phyloP scores from a whole-genome alignment of 371 early-diverging fungal genomes.

The Spiromyces aspiralis region DNA sequence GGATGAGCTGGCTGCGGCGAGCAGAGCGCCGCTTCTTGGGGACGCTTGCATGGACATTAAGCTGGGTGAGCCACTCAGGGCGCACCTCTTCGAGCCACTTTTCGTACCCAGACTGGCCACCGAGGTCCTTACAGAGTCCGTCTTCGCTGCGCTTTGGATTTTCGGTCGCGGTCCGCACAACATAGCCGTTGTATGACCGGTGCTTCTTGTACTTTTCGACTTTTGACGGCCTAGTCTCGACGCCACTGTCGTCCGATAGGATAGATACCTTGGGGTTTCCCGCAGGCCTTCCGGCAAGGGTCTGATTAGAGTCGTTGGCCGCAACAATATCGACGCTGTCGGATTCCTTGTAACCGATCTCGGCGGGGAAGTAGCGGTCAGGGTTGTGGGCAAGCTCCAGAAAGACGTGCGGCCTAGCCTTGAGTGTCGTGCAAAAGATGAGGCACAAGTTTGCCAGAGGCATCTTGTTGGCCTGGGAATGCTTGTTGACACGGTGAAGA shows the following conservation, averaged over 20 bases:
- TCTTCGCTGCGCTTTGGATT: not conserved
- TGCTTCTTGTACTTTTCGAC: not conserved
- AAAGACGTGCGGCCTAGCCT: not conserved
- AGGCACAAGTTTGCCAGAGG: conserved; percentile 68
- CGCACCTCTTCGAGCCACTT: not conserved
- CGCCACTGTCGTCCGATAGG: too few species aligned
- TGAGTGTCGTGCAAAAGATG: conserved; percentile 66
- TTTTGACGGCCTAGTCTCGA: not conserved
- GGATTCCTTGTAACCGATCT: not conserved
- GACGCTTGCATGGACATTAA: not conserved
- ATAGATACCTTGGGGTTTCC: not conserved
- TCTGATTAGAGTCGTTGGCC: not conserved
- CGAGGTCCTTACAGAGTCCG: not conserved
- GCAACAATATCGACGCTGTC: not conserved
- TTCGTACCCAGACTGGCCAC: not conserved
- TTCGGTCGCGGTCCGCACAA: not conserved
- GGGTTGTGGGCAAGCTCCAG: conserved; percentile 1
- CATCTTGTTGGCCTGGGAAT: conserved; percentile 67
- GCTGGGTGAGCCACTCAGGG: not conserved
- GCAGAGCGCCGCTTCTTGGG: not conserved
- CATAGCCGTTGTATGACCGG: not conserved
- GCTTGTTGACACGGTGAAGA: conserved; percentile 60
- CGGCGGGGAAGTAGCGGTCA: not conserved
- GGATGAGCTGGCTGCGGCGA: not conserved
- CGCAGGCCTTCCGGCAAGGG: not conserved